Percentiles rank a stretch among this genome's conserved stretches.
Evolutionary conservation across 2,329 filamentous ascomycete genomes (phyloP).

Genomic region (Teratosphaeriaceae sp.): DNA sequence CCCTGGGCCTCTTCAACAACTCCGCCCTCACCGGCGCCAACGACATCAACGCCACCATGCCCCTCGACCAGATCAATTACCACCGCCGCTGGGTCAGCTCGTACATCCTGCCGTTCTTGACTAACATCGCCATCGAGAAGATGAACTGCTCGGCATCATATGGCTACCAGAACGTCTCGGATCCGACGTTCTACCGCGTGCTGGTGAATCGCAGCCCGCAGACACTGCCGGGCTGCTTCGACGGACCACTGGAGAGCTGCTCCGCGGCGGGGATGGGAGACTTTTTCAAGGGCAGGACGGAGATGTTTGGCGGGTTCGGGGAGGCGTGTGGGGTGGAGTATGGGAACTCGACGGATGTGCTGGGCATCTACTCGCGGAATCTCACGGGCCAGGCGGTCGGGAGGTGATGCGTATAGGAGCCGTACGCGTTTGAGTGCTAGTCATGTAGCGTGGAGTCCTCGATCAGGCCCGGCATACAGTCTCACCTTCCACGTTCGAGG

Average conservation of each 20-base stretch:
- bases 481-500: no score
- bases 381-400: slow-evolving; percentile 10
- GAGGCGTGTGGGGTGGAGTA: slow-evolving; percentile 38
- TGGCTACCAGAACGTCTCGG: slow-evolving; percentile 41
- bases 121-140: slow-evolving; percentile 60
- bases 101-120: slow-evolving; percentile 57
- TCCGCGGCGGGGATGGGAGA: slow-evolving; percentile 36
- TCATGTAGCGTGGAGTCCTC: no score
- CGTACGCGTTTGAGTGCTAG: no score
- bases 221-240: slow-evolving; percentile 40
- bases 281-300: slow-evolving; percentile 37
- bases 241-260: slow-evolving; percentile 48
- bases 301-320: slow-evolving; percentile 39
- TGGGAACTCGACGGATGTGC: slow-evolving; percentile 36
- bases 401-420: no score
- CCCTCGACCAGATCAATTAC: slow-evolving; percentile 55
- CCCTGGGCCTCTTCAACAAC: slow-evolving; percentile 65
- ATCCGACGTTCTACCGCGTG: slow-evolving; percentile 41
- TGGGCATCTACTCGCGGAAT: slow-evolving; percentile 21
- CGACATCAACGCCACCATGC: slow-evolving; percentile 58
- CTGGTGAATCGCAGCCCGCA: slow-evolving; percentile 47
- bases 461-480: no score
- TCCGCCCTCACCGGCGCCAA: slow-evolving; percentile 48
- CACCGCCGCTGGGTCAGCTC: slow-evolving; percentile 58
- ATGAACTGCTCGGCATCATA: slow-evolving; percentile 53